These are phyloP conservation scores for Fusarium verticillioides DNA, from an alignment of 2,329 filamentous ascomycete genomes.

Conservation along the genomic window DNA sequence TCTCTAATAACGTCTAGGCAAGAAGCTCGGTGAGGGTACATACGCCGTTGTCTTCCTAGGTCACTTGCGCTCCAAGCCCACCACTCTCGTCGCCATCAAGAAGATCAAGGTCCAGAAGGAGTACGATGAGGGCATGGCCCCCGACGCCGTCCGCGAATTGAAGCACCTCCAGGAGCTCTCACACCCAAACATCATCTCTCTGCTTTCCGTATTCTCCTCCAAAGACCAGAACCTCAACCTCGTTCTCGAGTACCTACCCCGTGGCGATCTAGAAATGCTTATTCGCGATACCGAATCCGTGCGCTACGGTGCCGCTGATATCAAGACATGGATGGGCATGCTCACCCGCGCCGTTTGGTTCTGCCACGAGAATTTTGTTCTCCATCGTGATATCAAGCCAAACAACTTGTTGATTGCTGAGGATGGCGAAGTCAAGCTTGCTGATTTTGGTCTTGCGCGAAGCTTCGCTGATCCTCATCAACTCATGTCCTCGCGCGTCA, in stretches of 20 bases:
- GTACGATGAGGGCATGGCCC: conserved; percentile 90
- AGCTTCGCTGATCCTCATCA: conserved; percentile 88
- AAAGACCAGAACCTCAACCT: conserved; percentile 97
- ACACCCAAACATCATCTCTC: conserved; percentile 94
- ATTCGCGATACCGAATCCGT: conserved; percentile 85
- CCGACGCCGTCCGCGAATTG: conserved; percentile 95
- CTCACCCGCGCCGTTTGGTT: conserved; percentile 93
- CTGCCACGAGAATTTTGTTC: conserved; percentile 92
- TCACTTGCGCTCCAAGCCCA: conserved; percentile 78
- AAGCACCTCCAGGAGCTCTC: conserved; percentile 94
- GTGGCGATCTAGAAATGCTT: conserved; percentile 94
- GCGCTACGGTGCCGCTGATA: conserved; percentile 86
- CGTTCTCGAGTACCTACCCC: conserved; percentile 91
- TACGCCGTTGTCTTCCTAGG: conserved; percentile 96
- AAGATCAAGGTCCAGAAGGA: conserved; percentile 90
- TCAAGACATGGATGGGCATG: conserved; percentile 99
- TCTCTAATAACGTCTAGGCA: conserved; percentile 64
- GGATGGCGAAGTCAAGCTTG: conserved; percentile 92
- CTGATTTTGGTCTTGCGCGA: conserved; percentile 95
- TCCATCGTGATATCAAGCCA: conserved; percentile 98
- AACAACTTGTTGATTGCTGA: conserved; percentile 97
- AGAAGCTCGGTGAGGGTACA: conserved; percentile 94
- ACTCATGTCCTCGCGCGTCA: conserved; percentile 92
- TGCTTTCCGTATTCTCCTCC: conserved; percentile 92
- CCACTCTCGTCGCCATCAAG: conserved; percentile 86